A percentile compares a stretch with the other conserved stretches of the same genome.
Conservation (phyloP, 2,329 filamentous ascomycete genomes). For the Colletotrichum acutatum region DNA sequence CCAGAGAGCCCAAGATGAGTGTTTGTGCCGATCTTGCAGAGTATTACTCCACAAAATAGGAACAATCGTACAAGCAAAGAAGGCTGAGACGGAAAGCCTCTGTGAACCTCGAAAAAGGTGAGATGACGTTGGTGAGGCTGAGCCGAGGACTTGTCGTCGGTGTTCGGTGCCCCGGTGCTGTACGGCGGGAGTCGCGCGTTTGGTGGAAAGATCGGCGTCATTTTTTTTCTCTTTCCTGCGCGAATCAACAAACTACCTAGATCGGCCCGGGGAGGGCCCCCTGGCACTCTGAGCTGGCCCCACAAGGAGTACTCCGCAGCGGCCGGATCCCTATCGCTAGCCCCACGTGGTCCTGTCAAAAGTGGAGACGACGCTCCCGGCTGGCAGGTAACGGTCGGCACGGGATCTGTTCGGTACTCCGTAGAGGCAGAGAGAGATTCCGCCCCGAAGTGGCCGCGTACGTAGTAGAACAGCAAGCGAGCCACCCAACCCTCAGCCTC, state of each 20-base stretch:
- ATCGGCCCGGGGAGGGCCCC: not conserved
- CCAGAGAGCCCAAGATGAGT: not conserved
- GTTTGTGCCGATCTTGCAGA: not conserved
- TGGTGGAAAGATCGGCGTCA: not conserved
- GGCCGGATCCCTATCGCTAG: constrained; percentile 5
- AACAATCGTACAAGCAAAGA: not conserved
- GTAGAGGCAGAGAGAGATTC: not conserved
- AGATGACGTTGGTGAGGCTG: not conserved
- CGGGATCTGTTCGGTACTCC: not conserved
- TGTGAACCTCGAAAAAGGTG: not conserved
- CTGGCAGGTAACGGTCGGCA: constrained; percentile 7
- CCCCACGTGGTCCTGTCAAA: constrained; percentile 27
- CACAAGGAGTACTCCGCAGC: not conserved
- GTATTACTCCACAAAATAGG: not conserved
- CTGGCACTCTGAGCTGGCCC: not conserved
- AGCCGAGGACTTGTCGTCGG: not conserved
- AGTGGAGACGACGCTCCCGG: constrained; percentile 8
- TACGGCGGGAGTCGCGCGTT: not conserved
- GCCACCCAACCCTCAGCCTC: not conserved
- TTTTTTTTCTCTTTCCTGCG: not conserved
- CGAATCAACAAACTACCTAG: not conserved
- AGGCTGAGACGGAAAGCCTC: not conserved
- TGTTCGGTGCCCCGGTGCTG: not conserved
- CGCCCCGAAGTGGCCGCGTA: not conserved
- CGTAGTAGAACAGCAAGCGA: not conserved